Evolutionary conservation across 768 basidiomycete species (phyloP), one percentile per base, ranked within the genome.

Genomic region (Lactifluus echinatus): DNA sequence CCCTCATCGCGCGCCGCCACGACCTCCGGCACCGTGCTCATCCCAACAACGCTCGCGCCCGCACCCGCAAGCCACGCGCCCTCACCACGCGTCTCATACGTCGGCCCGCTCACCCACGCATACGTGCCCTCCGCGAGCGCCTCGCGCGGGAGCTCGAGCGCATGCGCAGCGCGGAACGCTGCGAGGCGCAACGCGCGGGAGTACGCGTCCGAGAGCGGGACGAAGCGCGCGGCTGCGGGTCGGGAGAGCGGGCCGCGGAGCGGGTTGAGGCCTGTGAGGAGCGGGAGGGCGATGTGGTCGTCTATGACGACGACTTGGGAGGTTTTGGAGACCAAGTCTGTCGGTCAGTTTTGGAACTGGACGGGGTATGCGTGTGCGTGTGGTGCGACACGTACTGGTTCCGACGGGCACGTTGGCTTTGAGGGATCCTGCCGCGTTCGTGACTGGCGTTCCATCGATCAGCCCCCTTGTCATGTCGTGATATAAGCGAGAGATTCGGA

Each of bases 21-120:
- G 24, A 94, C 92, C 70, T 94, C 92, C 0, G 91, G 92, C 15
- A 93, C 80, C 0, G 93, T 94, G 63, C 88, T 91, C 92, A 94
- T 94, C 2, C 92, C 92, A 2, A 93, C 92, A n/a, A 93, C 87
- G 64, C 91, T 89, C 1, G 86, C 92, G 3, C 92, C 92, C 0
- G 81, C 82, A 8, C 72, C 70, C 15, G 86, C 73, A 39, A 94
- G 72, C 71, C 93, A 83, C 47, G 84, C 75, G 31, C 90, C 92
- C 64, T 95, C 92, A 0, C 89, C 91, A 2, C 87, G 83, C 0
- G 88, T 89, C 71, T 94, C 92, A 66, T 94, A 94, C 8, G 89
- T 88, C 14, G 93, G 92, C 0, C 93, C 92, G 29, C 83, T 79
- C 45, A 94, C 92, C 88, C 89, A 94, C 1, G 90, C 90, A 63